Evolutionary conservation across 371 early-diverging fungal genomes (phyloP).

Genomic region (Coemansia sp.): DNA sequence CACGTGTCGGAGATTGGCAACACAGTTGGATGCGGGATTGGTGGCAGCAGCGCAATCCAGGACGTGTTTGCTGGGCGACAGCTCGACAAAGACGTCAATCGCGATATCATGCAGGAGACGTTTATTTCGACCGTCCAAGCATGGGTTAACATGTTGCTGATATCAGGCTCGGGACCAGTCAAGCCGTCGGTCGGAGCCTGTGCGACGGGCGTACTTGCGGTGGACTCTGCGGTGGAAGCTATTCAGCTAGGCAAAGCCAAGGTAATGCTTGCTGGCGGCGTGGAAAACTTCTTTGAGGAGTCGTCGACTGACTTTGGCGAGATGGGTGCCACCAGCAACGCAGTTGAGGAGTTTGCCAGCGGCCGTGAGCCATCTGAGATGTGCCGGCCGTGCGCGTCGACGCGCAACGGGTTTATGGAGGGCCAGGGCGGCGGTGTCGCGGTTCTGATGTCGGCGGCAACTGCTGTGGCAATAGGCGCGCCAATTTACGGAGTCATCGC

Average conservation of each 20-base stretch:
- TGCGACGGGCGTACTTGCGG: conserved; percentile 90
- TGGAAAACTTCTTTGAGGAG: conserved; percentile 91
- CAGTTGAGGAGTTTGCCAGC: conserved; percentile 81
- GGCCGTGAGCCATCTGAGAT: conserved; percentile 88
- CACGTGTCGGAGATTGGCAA: conserved; percentile 95
- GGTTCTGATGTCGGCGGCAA: conserved; percentile 85
- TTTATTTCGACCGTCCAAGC: conserved; percentile 97
- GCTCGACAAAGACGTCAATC: conserved; percentile 80
- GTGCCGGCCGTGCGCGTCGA: conserved; percentile 90
- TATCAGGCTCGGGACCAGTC: conserved; percentile 93
- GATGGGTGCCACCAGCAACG: conserved; percentile 83
- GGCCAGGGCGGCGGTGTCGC: conserved; percentile 90
- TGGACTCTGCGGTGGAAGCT: conserved; percentile 90
- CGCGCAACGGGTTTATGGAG: conserved; percentile 93
- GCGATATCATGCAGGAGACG: conserved; percentile 89
- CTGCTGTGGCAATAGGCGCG: conserved; percentile 93
- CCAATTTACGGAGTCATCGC: conserved; percentile 94
- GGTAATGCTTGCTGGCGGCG: conserved; percentile 91
- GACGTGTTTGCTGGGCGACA: conserved; percentile 73
- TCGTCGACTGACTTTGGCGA: conserved; percentile 80
- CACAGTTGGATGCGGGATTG: conserved; percentile 80
- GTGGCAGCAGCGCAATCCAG: conserved; percentile 89
- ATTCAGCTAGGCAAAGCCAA: conserved; percentile 90
- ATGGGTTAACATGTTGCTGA: conserved; percentile 93
- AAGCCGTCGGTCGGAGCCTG: conserved; percentile 96